Percentiles rank a stretch among this genome's conserved stretches.
phyloP scores from a whole-genome alignment of 1,139 yeast genomes.

The Suhomyces terraborum region DNA sequence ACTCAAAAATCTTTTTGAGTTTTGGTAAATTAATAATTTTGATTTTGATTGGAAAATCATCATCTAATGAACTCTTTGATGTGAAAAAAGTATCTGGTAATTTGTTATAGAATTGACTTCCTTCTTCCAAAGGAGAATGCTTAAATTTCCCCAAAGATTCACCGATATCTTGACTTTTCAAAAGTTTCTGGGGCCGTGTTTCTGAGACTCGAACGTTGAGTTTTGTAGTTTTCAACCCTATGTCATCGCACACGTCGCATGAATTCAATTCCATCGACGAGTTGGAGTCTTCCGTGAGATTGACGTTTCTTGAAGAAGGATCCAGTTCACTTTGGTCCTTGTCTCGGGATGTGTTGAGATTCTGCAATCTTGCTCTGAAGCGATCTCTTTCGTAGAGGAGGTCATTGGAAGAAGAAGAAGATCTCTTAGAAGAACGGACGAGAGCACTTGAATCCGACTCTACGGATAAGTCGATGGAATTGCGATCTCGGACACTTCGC shows the following conservation, averaged over 20 bases:
- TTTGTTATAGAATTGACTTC: constrained; percentile 23
- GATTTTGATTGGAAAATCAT: constrained; percentile 16
- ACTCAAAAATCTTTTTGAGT: constrained; percentile 38
- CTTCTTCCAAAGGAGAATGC: constrained; percentile 28
- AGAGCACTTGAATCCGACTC: background rate
- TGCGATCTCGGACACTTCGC: background rate
- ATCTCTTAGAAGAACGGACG: constrained; percentile 30
- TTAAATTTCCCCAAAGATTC: constrained; percentile 1
- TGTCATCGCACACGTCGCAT: constrained; percentile 44
- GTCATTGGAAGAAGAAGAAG: constrained; percentile 48
- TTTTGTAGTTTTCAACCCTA: constrained; percentile 42
- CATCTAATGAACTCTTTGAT: background rate
- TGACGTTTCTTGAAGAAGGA: background rate
- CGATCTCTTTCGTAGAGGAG: constrained; percentile 46
- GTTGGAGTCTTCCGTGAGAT: background rate
- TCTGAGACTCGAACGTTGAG: constrained; percentile 25
- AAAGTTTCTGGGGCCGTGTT: background rate
- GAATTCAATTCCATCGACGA: constrained; percentile 3
- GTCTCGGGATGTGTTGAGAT: constrained; percentile 30
- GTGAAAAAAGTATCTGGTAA: constrained; percentile 6
- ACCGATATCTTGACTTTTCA: background rate
- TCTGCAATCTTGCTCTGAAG: constrained; percentile 43
- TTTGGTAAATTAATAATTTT: constrained; percentile 32
- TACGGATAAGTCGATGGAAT: background rate
- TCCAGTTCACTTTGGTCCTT: background rate